Evolutionary conservation across 2,329 filamentous ascomycete genomes (phyloP).

Genomic region (Intubia oerlemansii): DNA sequence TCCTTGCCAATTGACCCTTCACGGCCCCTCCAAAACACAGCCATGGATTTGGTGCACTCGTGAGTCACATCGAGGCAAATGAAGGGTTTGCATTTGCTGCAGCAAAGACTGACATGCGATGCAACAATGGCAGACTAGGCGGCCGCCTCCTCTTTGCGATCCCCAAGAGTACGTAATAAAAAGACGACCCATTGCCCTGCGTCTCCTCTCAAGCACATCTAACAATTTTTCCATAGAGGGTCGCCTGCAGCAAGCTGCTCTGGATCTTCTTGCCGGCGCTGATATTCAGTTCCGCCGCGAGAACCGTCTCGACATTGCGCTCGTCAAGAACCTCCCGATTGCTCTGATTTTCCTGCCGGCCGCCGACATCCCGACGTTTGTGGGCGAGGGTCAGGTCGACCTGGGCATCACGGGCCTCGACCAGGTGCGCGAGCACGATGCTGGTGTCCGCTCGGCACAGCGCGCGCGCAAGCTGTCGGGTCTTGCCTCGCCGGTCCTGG

Average conservation of each 20-base stretch:
- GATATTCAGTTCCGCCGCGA: slow-evolving; percentile 95
- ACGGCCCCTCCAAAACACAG: not conserved
- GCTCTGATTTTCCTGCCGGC: slow-evolving; percentile 93
- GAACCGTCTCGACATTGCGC: slow-evolving; percentile 85
- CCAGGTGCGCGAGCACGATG: slow-evolving; percentile 80
- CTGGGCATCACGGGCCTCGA: slow-evolving; percentile 89
- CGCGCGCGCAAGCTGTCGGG: slow-evolving; percentile 22
- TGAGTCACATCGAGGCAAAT: too few species aligned
- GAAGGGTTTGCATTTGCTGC: slow-evolving; percentile 1
- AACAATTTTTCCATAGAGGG: slow-evolving; percentile 44
- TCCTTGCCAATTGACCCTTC: slow-evolving; percentile 1
- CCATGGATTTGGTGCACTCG: slow-evolving; percentile 34
- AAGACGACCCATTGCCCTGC: slow-evolving; percentile 8
- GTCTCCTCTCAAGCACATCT: not conserved
- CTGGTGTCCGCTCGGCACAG: slow-evolving; percentile 28
- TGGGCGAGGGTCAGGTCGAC: slow-evolving; percentile 77
- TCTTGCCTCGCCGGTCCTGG: slow-evolving; percentile 4
- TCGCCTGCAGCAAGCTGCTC: slow-evolving; percentile 65
- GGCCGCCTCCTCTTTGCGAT: slow-evolving; percentile 88
- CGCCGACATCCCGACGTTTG: slow-evolving; percentile 92
- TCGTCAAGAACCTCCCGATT: slow-evolving; percentile 91
- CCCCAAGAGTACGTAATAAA: slow-evolving; percentile 67
- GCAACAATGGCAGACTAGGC: slow-evolving; percentile 44
- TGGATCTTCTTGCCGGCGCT: slow-evolving; percentile 80
- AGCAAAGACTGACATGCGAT: not conserved